phyloP scores from a whole-genome alignment of 805 yeast species.

The Barnettozyma populi region DNA sequence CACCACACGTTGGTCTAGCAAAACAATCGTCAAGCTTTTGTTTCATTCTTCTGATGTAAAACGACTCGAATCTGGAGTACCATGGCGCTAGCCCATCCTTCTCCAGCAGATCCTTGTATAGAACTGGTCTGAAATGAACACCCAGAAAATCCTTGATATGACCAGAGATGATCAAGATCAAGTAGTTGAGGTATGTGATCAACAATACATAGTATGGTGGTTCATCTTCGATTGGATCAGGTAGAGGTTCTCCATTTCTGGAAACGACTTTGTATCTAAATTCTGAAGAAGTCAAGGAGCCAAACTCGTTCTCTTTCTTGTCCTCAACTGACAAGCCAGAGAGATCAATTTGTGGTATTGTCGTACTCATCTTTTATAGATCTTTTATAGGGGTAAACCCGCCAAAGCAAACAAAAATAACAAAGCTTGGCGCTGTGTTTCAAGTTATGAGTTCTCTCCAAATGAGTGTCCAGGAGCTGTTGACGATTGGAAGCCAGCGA shows the following conservation, averaged over 20 bases:
- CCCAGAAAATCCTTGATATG: conserved; percentile 89
- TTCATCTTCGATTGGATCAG: conserved; percentile 65
- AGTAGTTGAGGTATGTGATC: conserved; percentile 79
- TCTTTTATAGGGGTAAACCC: conserved; percentile 5
- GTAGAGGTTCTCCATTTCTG: conserved; percentile 49
- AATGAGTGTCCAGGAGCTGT: background rate
- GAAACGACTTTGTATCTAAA: conserved; percentile 58
- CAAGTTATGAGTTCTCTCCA: background rate
- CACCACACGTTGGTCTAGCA: conserved; percentile 94
- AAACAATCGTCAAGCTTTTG: conserved; percentile 90
- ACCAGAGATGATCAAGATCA: conserved; percentile 81
- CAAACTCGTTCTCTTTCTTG: conserved; percentile 63
- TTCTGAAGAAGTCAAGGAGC: conserved; percentile 58
- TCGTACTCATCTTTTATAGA: conserved; percentile 17
- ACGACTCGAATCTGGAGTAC: conserved; percentile 89
- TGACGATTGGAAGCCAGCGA: background rate
- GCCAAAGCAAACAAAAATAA: background rate
- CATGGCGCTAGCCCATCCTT: conserved; percentile 93
- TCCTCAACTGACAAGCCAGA: conserved; percentile 31
- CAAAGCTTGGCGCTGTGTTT: background rate
- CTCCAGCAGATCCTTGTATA: conserved; percentile 62
- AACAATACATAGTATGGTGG: conserved; percentile 80
- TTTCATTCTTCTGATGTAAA: conserved; percentile 89
- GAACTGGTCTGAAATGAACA: conserved; percentile 59
- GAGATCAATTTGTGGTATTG: conserved; percentile 32